Base-by-base conservation (phyloP, 2,329 filamentous ascomycete species). In the Xylariales sp. region DNA sequence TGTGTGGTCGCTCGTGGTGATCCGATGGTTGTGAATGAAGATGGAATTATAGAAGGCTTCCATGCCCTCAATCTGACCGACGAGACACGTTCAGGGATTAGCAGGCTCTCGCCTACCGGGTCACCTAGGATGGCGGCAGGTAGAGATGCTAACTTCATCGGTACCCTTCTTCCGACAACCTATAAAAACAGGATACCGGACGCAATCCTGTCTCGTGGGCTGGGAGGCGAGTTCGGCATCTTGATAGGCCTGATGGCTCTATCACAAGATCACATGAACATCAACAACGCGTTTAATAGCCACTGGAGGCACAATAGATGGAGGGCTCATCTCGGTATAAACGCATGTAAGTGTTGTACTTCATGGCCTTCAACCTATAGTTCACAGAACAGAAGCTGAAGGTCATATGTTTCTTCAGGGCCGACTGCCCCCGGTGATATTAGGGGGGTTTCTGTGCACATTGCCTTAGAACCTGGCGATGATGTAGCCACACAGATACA, bases 161-260 rank as follows among this genome's bases (percentile, higher is more conserved):
- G 20, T 12, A 20, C 5, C 11, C 3, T 34, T 12, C 17, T 34
- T 12, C 19, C 32, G 11, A 6, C 5, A 23, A 17, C 20, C 10
- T 34, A 23, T 24, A 6, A 12, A 6, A 34, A 34, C 20, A 5
- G 6, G 11, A 13, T 23, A 6, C n/a, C n/a, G 8, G n/a, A 39
- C 25, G 27, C 17, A 5, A 29, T 28, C 15, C 10, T 20, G 13
- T 39, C 37, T 6, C 12, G 16, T 7, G 37, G 37, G 14, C 37
- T 39, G 6, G 30, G 29, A 4, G 37, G 37, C n/a, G 19, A 39
- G 6, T 5, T 39, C 4, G 37, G 27, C 15, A 18, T 39, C 14
- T n/a, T 39, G 14, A 39, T 39, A 14, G 37, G 29, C n/a, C 29
- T 33, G 12, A 33, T 39, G 37, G 37, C 37, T 5, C n/a, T 39